Evolutionary conservation across 805 yeast genomes (phyloP).

Genomic region (Hanseniaspora thailandica): DNA sequence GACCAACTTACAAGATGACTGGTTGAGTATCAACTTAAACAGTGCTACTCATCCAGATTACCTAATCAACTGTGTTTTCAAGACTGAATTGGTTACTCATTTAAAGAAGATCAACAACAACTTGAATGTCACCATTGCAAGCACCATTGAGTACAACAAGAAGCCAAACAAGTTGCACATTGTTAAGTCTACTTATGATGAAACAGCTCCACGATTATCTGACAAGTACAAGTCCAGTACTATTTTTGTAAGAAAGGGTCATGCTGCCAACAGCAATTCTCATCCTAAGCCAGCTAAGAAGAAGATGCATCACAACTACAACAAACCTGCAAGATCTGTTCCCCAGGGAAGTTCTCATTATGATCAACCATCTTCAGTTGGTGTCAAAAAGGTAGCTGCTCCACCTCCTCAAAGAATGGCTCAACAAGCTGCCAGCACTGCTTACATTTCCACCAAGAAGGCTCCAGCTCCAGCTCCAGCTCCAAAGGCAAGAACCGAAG

Average conservation of each 20-base stretch:
- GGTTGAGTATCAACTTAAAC: constrained; percentile 53
- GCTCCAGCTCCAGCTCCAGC: constrained; percentile 37
- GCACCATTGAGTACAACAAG: constrained; percentile 71
- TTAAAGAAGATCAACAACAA: constrained; percentile 50
- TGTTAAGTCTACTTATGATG: constrained; percentile 56
- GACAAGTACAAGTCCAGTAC: constrained; percentile 83
- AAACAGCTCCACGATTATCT: constrained; percentile 49
- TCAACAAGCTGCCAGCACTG: constrained; percentile 32
- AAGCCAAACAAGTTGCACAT: constrained; percentile 72
- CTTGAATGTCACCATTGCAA: constrained; percentile 53
- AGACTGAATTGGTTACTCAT: constrained; percentile 77
- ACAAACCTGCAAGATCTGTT: constrained; percentile 22
- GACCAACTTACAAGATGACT: constrained; percentile 76
- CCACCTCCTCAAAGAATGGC: constrained; percentile 21
- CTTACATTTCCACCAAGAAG: constrained; percentile 27
- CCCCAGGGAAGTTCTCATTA: constrained; percentile 23
- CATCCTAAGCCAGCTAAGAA: constrained; percentile 64
- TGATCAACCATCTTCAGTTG: background rate
- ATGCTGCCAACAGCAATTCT: constrained; percentile 59
- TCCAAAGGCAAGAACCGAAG: constrained; percentile 50
- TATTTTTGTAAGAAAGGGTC: constrained; percentile 68
- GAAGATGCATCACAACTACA: constrained; percentile 17
- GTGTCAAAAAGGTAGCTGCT: constrained; percentile 16
- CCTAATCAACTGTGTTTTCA: constrained; percentile 67
- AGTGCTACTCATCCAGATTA: constrained; percentile 53